Evolutionary conservation across 495 filamentous ascomycete species (phyloP), one percentile per base, ranked within the genome.

Genomic region (Annulohypoxylon nitens): DNA sequence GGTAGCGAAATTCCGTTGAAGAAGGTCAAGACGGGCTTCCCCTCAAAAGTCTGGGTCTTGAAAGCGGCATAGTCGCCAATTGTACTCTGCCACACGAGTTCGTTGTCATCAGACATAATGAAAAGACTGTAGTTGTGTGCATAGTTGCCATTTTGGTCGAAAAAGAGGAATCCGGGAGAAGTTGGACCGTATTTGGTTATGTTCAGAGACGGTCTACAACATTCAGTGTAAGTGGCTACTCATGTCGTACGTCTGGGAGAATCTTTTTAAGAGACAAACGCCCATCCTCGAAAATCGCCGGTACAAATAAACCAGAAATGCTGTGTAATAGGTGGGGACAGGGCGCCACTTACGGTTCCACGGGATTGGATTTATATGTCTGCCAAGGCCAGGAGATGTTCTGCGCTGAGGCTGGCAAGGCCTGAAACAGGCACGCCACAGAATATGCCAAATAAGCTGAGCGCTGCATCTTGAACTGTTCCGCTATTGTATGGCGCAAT

Each of bases 1-100:
- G 81, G 45, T 0, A 76, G 70, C 58, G 84, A 81, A 73, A 85
- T 75, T 0, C 85, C 85, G 11, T 78, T 78, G 83, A 86, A 87
- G 57, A 84, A 88, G 0, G 83, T 84, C 47, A 88, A 64, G 71
- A 83, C 82, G 9, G 75, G 75, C 63, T 79, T 75, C 2, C 78
- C 81, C 48, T 79, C 79, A 51, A 77, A 85, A 0, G 30, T 73
- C 26, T 83, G 76, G 5, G 83, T 71, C 63, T 79, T 80, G 14
- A 82, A 61, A 70, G 36, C 68, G 36, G 37, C 41, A 30, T 70
- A 71, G 58, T 67, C 63, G 10, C 68, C 68, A 12, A 55, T 34
- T 10, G 25, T 10, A 18, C 67, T 66, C 41, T 75, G 71, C 71
- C 71, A 75, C 36, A 75, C 48, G 9, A 75, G 63, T 11, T 71